Evolutionary conservation across 2,329 filamentous ascomycete genomes (phyloP).

Genomic region (Zarea fungicola): DNA sequence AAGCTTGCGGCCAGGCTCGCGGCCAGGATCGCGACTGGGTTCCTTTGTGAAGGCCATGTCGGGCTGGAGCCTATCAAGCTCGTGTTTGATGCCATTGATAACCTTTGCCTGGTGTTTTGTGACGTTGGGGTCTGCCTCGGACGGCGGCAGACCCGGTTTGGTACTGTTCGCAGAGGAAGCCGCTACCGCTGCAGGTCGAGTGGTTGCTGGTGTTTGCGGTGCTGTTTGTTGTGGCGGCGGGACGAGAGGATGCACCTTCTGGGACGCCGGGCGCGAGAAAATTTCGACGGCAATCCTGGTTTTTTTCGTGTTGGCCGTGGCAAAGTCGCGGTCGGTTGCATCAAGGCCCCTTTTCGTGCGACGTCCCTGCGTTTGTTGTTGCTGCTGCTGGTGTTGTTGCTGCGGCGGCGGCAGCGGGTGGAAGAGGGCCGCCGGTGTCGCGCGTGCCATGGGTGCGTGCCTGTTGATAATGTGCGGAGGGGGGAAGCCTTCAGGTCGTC

Average conservation of each 20-base stretch:
- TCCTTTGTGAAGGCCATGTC: constrained; percentile 41
- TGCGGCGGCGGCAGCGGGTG: constrained; percentile 17
- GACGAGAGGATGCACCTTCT: constrained; percentile 20
- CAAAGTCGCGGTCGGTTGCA: constrained; percentile 38
- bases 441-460: constrained; percentile 22
- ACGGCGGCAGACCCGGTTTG: constrained; percentile 13
- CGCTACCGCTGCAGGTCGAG: constrained; percentile 14
- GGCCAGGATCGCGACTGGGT: constrained; percentile 61
- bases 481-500: constrained; percentile 43
- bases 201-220: constrained; percentile 7
- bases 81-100: constrained; percentile 57
- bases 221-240: constrained; percentile 21
- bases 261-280: constrained; percentile 28
- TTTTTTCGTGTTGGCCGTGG: constrained; percentile 43
- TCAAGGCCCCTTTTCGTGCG: constrained; percentile 47
- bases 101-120: constrained; percentile 54
- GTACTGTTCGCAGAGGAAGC: constrained; percentile 18
- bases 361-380: constrained; percentile 22
- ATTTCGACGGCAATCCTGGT: constrained; percentile 51
- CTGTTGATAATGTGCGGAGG: constrained; percentile 27
- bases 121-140: constrained; percentile 25
- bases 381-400: background rate
- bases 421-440: constrained; percentile 28
- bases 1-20: constrained; percentile 68
- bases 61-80: constrained; percentile 53